phyloP scores from a whole-genome alignment of 169 alveolate species.

The Cryptosporidium andersoni region DNA sequence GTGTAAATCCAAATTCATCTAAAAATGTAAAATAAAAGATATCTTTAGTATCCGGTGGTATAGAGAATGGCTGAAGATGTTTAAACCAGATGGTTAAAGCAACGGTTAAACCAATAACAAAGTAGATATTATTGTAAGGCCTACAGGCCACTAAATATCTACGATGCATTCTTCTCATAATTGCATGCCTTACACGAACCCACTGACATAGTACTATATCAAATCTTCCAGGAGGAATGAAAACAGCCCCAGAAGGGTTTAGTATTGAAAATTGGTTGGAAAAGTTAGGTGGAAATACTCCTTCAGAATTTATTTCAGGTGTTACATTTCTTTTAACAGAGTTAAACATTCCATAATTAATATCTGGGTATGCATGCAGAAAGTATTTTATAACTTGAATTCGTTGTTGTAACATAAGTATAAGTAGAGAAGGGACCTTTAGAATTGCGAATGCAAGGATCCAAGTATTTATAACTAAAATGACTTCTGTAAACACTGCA shows the following conservation, averaged over 20 bases:
- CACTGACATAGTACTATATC: conserved; percentile 68
- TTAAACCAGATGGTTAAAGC: background rate
- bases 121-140: conserved; percentile 45
- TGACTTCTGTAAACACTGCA: conserved; percentile 57
- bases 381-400: conserved; percentile 55
- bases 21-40: conserved; percentile 27
- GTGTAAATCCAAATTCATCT: conserved; percentile 68
- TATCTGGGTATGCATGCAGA: conserved; percentile 61
- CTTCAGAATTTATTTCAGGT: background rate
- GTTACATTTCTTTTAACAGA: conserved; percentile 25
- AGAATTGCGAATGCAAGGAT: conserved; percentile 38
- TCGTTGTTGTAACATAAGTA: conserved; percentile 40
- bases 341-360: conserved; percentile 33
- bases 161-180: conserved; percentile 71
- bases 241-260: conserved; percentile 26
- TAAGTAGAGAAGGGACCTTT: conserved; percentile 49
- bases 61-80: background rate
- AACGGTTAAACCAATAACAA: conserved; percentile 31
- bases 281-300: background rate
- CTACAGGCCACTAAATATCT: conserved; percentile 52
- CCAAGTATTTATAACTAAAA: conserved; percentile 44
- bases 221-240: conserved; percentile 66
- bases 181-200: conserved; percentile 63
- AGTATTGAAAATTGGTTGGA: background rate
- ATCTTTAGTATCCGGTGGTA: background rate